Conservation (phyloP, 2,329 filamentous ascomycete species). For the Endothia cerciana region DNA sequence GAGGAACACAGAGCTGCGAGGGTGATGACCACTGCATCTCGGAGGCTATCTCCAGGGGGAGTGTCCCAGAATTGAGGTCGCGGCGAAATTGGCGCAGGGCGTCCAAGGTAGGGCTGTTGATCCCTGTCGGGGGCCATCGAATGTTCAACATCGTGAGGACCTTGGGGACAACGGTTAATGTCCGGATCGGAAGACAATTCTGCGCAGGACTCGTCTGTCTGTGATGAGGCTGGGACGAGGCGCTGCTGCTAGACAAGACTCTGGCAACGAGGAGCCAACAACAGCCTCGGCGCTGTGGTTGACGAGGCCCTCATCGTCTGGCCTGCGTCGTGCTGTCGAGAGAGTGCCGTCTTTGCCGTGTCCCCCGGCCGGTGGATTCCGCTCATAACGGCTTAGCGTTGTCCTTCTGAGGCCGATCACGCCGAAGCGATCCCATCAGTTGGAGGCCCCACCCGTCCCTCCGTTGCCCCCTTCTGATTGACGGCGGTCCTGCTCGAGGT, state of each 20-base stretch:
- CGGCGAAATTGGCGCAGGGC: not conserved
- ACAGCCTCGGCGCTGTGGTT: not conserved
- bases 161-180: slow-evolving; percentile 19
- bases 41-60: too few relatives aligned
- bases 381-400: slow-evolving; percentile 18
- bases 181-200: slow-evolving; percentile 9
- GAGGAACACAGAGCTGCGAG: not conserved
- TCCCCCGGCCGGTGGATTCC: slow-evolving; percentile 13
- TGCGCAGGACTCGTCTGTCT: not conserved
- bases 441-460: slow-evolving; percentile 13
- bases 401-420: slow-evolving; percentile 20
- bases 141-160: not conserved
- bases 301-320: not conserved
- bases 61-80: not conserved
- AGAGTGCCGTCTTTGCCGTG: slow-evolving; percentile 23
- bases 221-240: slow-evolving; percentile 1
- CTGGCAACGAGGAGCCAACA: slow-evolving; percentile 2
- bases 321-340: not conserved
- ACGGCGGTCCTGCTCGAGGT: slow-evolving; percentile 16
- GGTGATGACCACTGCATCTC: too few relatives aligned
- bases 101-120: not conserved
- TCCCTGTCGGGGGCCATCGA: not conserved
- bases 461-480: slow-evolving; percentile 21
- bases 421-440: slow-evolving; percentile 19
- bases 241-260: not conserved